phyloP scores from a whole-genome alignment of 768 basidiomycete genomes.

The Scleroderma citrinum region DNA sequence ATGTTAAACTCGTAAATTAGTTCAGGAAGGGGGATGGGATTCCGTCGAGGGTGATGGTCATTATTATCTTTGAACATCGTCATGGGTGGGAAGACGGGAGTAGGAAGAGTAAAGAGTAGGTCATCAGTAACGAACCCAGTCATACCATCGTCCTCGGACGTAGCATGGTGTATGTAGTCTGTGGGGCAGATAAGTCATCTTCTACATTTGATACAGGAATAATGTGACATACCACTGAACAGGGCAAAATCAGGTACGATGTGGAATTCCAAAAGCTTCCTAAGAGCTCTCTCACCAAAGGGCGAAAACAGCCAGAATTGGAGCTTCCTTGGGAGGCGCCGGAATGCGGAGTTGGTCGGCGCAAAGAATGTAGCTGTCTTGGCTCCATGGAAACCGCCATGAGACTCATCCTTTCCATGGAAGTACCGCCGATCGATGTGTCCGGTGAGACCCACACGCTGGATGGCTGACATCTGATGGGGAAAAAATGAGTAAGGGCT shows the following conservation, averaged over 20 bases:
- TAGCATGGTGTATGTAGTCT: constrained; percentile 11
- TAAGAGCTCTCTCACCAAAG: constrained; percentile 43
- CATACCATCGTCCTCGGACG: background rate
- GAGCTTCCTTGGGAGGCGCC: constrained; percentile 44
- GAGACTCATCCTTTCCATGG: constrained; percentile 29
- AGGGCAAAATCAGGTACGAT: constrained; percentile 44
- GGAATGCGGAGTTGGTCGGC: constrained; percentile 46
- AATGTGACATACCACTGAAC: constrained; percentile 39
- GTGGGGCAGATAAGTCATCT: background rate
- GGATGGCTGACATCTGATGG: constrained; percentile 50
- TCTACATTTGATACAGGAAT: background rate
- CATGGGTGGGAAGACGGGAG: background rate
- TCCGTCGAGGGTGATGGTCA: background rate
- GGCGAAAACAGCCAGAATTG: constrained; percentile 55
- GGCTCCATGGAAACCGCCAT: constrained; percentile 39
- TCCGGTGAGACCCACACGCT: constrained; percentile 42
- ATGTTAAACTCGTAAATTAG: constrained; percentile 31
- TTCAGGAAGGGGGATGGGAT: constrained; percentile 10
- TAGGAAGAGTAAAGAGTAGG: background rate
- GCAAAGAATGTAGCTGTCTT: constrained; percentile 49
- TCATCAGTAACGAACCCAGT: background rate
- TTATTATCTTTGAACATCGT: background rate
- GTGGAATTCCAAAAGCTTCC: constrained; percentile 55
- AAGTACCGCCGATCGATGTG: constrained; percentile 42
- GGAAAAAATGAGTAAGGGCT: background rate